These are phyloP conservation scores for Escallonia rubra DNA, from an alignment of 129 eudicot species.

Conservation along the genomic window DNA sequence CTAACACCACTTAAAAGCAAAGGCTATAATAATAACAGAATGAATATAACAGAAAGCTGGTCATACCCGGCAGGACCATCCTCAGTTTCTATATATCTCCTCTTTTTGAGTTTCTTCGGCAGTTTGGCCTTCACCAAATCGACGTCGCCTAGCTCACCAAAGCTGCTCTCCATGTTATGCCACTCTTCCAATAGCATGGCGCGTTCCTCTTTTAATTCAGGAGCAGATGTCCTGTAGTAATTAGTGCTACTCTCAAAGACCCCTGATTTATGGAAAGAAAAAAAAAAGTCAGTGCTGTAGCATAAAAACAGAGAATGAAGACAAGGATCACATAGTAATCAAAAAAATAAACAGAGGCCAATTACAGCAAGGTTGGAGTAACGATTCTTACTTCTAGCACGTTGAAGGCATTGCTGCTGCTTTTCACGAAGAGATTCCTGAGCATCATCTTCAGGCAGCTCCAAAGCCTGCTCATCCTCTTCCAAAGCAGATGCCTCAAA, in stretches of 20 bases:
- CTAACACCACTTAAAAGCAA: no score
- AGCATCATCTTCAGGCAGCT: constrained; percentile 41
- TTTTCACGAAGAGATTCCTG: constrained; percentile 20
- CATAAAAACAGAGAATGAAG: neutral
- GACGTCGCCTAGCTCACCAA: constrained; percentile 66
- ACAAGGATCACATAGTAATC: neutral
- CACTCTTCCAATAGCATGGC: constrained; percentile 80
- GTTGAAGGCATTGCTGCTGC: constrained; percentile 44
- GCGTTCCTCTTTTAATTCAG: constrained; percentile 71
- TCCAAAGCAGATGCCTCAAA: constrained; percentile 87
- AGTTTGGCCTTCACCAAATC: constrained; percentile 48
- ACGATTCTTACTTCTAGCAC: constrained; percentile 53
- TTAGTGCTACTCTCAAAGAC: constrained; percentile 63
- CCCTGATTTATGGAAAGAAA: constrained; percentile 28
- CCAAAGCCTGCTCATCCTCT: constrained; percentile 37
- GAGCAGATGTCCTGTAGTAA: constrained; percentile 54
- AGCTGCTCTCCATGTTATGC: constrained; percentile 54
- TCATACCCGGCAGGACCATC: constrained; percentile 83
- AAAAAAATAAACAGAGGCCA: no score
- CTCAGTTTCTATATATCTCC: constrained; percentile 48
- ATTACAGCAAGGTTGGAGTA: neutral
- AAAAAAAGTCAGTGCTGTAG: neutral
- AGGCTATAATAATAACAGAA: no score
- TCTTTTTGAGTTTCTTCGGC: constrained; percentile 76
- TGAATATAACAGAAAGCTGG: neutral